Evolutionary conservation across 441 rosid species (phyloP).

Genomic region (Erodium texanum): DNA sequence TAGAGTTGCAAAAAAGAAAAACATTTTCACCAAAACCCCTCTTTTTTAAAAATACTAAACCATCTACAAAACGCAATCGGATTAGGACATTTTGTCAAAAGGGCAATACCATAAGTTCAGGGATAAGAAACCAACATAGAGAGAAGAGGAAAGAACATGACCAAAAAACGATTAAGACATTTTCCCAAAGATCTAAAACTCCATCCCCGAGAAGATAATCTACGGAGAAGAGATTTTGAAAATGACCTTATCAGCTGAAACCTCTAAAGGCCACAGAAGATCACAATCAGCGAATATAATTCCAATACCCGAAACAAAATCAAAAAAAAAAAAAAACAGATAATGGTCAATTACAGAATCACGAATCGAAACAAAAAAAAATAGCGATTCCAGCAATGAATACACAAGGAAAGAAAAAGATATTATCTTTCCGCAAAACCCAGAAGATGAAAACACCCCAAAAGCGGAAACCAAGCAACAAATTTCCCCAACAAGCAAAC

Average conservation of each 20-base stretch:
- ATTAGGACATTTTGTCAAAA: constrained; percentile 2
- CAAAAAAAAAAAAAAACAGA: not conserved
- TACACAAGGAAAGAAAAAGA: not conserved
- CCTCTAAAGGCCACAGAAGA: constrained; percentile 29
- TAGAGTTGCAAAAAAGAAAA: not conserved
- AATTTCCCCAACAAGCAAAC: not conserved
- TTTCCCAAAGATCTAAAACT: not conserved
- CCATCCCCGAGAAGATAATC: not conserved
- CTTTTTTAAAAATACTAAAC: not conserved
- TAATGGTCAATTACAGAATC: constrained; percentile 5
- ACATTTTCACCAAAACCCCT: not conserved
- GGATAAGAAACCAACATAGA: constrained; percentile 3
- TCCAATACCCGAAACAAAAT: constrained; percentile 7
- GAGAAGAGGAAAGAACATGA: not conserved
- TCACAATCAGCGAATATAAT: constrained; percentile 16
- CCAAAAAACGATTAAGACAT: too few species aligned
- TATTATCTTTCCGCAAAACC: too few species aligned
- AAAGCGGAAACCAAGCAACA: not conserved
- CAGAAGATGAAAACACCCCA: too few species aligned
- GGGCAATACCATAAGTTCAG: constrained; percentile 16
- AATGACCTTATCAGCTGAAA: constrained; percentile 31
- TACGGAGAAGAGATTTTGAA: constrained; percentile 10
- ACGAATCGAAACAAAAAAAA: not conserved
- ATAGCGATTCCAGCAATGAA: not conserved
- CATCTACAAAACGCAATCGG: not conserved